Evolutionary conservation across 768 basidiomycete species (phyloP), one percentile per base, ranked within the genome.

Genomic region (Podaxis rugospora): DNA sequence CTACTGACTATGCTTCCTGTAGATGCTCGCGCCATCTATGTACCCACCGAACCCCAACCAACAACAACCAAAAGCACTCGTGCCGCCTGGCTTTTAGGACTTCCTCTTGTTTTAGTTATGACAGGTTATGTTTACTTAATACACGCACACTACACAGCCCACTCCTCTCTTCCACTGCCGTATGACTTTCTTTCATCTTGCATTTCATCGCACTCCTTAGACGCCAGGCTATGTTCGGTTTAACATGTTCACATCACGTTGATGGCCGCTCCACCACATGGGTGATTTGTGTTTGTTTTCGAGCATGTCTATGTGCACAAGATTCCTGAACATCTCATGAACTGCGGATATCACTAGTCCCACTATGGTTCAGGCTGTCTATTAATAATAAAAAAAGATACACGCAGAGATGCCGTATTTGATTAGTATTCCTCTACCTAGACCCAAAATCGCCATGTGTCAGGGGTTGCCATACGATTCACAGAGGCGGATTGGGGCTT

Each of bases 1-100:
- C 51, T 61, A 57, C 55, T 62, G 55, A 61, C 59, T 51, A 60
- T 55, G 47, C 47, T n/a, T 63, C 56, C 36, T 64, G 27, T 69
- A 93, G 93, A 89, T 94, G 86, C 81, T 93, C 63, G 80, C 86
- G 23, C 84, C 86, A 49, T 81, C 87, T 36, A 73, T 81, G 65
- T 87, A 86, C 71, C 81, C 83, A 55, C 67, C 73, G 18, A 69
- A 66, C 55, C 63, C 69, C 37, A 71, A 69, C 55, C 68, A 69
- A 32, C 77, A 78, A 59, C 78, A 78, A 68, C 78, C 78, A 74
- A 83, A 83, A 75, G 84, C 82, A 52, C 76, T 94, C 64, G 87
- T 93, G 51, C 92, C 93, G 16, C 92, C 93, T 61, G 93, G 93
- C 53, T 93, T 95, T 77, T 94, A 76, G 59, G 53, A 3, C 14